These are phyloP conservation scores for Fonsecaea multimorphosa DNA, from an alignment of 2,329 filamentous ascomycete genomes.

Conservation along the genomic window DNA sequence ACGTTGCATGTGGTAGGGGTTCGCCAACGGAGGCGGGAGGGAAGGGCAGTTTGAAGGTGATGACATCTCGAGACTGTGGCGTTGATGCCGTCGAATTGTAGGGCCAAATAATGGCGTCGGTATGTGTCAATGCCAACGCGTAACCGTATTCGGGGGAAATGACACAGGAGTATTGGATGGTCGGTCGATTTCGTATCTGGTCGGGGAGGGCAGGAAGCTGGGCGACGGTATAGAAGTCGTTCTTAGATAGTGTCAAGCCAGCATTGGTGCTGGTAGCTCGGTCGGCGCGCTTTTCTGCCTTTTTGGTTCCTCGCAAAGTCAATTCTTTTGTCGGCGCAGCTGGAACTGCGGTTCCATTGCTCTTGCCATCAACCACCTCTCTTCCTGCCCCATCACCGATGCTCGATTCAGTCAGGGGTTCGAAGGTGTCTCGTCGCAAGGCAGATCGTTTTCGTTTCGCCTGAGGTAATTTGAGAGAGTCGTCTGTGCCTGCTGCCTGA, in stretches of 20 bases:
- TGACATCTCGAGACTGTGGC: conserved; percentile 72
- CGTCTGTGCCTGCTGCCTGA: conserved; percentile 47
- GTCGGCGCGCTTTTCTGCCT: conserved; percentile 44
- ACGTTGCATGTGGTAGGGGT: conserved; percentile 78
- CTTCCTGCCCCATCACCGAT: conserved; percentile 39
- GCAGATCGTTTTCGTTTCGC: conserved; percentile 56
- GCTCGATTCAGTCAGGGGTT: conserved; percentile 39
- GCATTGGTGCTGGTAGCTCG: conserved; percentile 40
- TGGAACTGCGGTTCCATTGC: conserved; percentile 33
- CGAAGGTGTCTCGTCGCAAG: conserved; percentile 47
- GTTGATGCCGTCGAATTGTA: conserved; percentile 69
- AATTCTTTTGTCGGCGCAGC: conserved; percentile 44
- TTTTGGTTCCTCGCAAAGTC: conserved; percentile 48
- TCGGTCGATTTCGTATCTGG: conserved; percentile 69
- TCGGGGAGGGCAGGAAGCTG: conserved; percentile 84
- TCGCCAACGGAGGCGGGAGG: conserved; percentile 70
- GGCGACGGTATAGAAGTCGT: conserved; percentile 81
- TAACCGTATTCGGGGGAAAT: conserved; percentile 71
- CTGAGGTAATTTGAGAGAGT: conserved; percentile 52
- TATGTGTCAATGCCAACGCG: conserved; percentile 79
- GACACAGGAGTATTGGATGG: conserved; percentile 64
- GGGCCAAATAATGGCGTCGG: conserved; percentile 87
- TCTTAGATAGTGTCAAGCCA: conserved; percentile 65
- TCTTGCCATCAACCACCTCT: conserved; percentile 36
- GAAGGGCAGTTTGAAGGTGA: conserved; percentile 79